phyloP scores from a whole-genome alignment of 2,329 filamentous ascomycete species.

The Zarea fungicola region DNA sequence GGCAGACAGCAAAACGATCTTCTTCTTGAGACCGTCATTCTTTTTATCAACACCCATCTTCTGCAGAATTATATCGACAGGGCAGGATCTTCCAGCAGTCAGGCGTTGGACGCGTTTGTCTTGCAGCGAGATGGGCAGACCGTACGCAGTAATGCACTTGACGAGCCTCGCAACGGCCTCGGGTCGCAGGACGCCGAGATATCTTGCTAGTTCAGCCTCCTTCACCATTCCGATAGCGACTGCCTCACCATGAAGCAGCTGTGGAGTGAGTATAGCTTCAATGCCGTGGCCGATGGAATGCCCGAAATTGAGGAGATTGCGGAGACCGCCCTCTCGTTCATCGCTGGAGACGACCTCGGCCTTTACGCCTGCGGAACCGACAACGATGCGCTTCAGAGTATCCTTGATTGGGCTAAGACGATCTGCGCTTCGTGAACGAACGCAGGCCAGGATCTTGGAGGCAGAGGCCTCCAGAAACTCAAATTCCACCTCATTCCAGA shows the following conservation, averaged over 20 bases:
- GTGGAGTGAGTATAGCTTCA: conserved; percentile 90
- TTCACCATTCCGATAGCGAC: conserved; percentile 98
- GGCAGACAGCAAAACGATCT: conserved; percentile 84
- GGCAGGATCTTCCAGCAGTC: conserved; percentile 81
- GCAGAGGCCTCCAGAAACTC: conserved; percentile 77
- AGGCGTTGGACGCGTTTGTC: conserved; percentile 79
- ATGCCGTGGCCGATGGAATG: conserved; percentile 97
- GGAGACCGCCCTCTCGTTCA: conserved; percentile 86
- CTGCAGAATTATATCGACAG: conserved; percentile 75
- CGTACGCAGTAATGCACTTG: conserved; percentile 94
- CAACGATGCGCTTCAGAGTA: conserved; percentile 71
- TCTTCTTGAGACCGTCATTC: conserved; percentile 92
- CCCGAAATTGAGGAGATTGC: conserved; percentile 94
- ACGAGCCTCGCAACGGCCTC: conserved; percentile 83
- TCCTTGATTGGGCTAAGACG: conserved; percentile 67
- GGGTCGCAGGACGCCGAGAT: conserved; percentile 77
- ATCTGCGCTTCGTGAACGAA: conserved; percentile 34
- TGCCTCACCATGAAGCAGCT: conserved; percentile 91
- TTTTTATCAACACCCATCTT: conserved; percentile 99
- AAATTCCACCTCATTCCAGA: conserved; percentile 89
- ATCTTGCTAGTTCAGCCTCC: conserved; percentile 87
- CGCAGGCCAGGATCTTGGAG: conserved; percentile 57
- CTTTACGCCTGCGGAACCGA: conserved; percentile 90
- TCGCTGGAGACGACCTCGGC: conserved; percentile 91
- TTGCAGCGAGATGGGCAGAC: conserved; percentile 75